Conservation (phyloP, 2,329 filamentous ascomycete genomes). For the Fusarium nelsonii region DNA sequence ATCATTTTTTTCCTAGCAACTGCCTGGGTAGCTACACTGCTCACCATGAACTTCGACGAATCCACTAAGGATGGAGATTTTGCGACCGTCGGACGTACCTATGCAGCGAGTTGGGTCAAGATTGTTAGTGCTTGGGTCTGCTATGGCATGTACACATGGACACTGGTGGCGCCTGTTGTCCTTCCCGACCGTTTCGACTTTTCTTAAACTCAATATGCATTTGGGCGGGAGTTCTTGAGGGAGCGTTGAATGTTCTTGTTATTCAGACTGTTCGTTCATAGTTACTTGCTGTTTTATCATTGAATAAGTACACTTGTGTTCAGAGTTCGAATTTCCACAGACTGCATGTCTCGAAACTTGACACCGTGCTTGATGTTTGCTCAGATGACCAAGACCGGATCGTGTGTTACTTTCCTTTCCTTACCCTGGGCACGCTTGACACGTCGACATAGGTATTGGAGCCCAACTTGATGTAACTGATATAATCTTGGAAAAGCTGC, state of each 20-base stretch:
- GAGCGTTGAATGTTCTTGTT: constrained; percentile 33
- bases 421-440: constrained; percentile 24
- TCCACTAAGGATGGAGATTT: constrained; percentile 77
- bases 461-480: constrained; percentile 1
- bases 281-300: constrained; percentile 2
- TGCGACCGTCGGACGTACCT: constrained; percentile 91
- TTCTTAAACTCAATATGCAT: constrained; percentile 47
- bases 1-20: constrained; percentile 98
- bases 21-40: constrained; percentile 91
- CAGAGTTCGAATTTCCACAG: background rate
- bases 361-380: constrained; percentile 1
- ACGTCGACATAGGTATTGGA: constrained; percentile 26
- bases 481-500: no score
- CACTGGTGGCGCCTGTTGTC: constrained; percentile 85
- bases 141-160: constrained; percentile 95
- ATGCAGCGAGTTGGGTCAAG: constrained; percentile 99
- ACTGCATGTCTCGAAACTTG: constrained; percentile 5
- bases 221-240: constrained; percentile 31
- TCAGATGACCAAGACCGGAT: constrained; percentile 21
- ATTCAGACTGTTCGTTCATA: constrained; percentile 14
- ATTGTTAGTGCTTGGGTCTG: constrained; percentile 98
- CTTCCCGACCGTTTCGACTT: constrained; percentile 87
- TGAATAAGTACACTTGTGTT: constrained; percentile 20
- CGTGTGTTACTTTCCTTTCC: constrained; percentile 9
- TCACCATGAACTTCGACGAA: constrained; percentile 79